These are phyloP conservation scores for Lodderomyces jiufengensis DNA, from an alignment of 1,139 yeast genomes.

Conservation along the genomic window DNA sequence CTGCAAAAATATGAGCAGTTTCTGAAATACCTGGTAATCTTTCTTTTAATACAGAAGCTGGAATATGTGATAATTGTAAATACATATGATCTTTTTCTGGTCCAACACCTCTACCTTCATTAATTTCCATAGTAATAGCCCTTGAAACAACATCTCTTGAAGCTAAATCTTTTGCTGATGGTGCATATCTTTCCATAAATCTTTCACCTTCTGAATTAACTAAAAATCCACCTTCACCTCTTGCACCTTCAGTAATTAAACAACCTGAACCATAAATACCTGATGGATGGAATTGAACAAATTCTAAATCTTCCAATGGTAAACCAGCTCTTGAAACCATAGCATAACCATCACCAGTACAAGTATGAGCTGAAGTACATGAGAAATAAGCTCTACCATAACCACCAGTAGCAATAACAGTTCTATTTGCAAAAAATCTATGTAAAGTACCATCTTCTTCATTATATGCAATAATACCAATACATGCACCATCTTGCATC, in stretches of 20 bases:
- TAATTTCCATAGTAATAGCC: constrained; percentile 97
- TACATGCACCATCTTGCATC: constrained; percentile 95
- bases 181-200: constrained; percentile 99
- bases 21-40: constrained; percentile 99
- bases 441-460: constrained; percentile 98
- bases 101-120: constrained; percentile 99
- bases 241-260: constrained; percentile 97
- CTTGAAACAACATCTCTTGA: constrained; percentile 98
- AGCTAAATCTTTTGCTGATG: constrained; percentile 97
- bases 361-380: constrained; percentile 98
- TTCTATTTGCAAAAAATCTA: constrained; percentile 94
- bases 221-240: constrained; percentile 99
- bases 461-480: constrained; percentile 96
- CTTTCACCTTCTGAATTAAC: constrained; percentile 98
- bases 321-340: constrained; percentile 98
- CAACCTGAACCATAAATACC: constrained; percentile 99
- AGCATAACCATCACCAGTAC: constrained; percentile 99
- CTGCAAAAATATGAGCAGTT: constrained; percentile 97
- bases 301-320: constrained; percentile 96
- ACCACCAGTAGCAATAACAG: constrained; percentile 98
- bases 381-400: constrained; percentile 98
- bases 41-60: constrained; percentile 86
- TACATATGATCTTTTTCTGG: constrained; percentile 92
- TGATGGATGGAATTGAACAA: constrained; percentile 98
- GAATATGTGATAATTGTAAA: constrained; percentile 92